Evolutionary conservation across 2,329 filamentous ascomycete species (phyloP).

Genomic region (Allantophomopsis cytisporea): DNA sequence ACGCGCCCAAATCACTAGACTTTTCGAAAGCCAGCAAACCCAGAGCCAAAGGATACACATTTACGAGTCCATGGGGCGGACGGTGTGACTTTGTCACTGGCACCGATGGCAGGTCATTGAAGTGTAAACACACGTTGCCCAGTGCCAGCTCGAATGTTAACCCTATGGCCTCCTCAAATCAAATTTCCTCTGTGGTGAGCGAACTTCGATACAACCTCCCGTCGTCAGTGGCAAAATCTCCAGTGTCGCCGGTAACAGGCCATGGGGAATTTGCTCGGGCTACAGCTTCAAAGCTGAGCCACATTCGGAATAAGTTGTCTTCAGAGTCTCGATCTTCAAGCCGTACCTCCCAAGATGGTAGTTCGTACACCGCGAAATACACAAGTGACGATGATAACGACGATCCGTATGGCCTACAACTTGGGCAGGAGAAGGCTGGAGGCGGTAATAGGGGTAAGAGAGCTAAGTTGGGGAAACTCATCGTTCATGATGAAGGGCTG

Average conservation of each 20-base stretch:
- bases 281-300: conserved; percentile 8
- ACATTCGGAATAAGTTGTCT: conserved; percentile 18
- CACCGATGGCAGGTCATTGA: conserved; percentile 58
- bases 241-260: conserved; percentile 7
- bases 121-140: conserved; percentile 59
- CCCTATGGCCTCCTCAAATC: conserved; percentile 4
- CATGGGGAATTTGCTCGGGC: conserved; percentile 7
- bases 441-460: conserved; percentile 76
- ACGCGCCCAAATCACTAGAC: background rate
- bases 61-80: conserved; percentile 77
- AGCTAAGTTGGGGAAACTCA: conserved; percentile 87
- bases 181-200: conserved; percentile 37
- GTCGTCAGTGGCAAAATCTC: conserved; percentile 29
- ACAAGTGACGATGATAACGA: conserved; percentile 17
- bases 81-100: conserved; percentile 77
- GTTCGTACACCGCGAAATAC: conserved; percentile 10
- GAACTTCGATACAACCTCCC: conserved; percentile 88
- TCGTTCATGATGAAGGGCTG: conserved; percentile 76
- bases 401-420: conserved; percentile 51
- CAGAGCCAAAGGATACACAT: conserved; percentile 49
- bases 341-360: conserved; percentile 8
- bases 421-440: conserved; percentile 74
- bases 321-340: conserved; percentile 11
- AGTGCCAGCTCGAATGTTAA: conserved; percentile 19
- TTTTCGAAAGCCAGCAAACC: background rate